Conservation (phyloP, 306 rosid species). For the Oemleria cerasiformis region DNA sequence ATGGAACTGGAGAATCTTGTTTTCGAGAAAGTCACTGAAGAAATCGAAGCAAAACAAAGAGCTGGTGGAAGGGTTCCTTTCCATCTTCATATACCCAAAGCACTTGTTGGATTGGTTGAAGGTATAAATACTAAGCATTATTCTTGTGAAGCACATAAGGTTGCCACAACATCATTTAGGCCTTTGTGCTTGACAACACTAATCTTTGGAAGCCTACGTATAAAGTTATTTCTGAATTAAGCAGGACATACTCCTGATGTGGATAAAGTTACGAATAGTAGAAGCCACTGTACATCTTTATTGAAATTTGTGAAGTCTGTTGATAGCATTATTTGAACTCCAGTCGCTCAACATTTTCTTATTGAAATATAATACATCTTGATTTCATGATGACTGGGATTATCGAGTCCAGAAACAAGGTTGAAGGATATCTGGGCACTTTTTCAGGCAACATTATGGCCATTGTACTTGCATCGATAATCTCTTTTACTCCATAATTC, state of each 20-base stretch:
- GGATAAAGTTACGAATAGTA: not conserved
- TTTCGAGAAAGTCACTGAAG: constrained; percentile 81
- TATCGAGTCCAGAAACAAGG: not conserved
- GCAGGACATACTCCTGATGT: constrained; percentile 1
- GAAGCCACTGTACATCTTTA: not conserved
- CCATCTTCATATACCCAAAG: constrained; percentile 75
- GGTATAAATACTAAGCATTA: constrained; percentile 42
- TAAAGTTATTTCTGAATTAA: not conserved
- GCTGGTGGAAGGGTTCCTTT: constrained; percentile 62
- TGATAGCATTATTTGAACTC: not conserved
- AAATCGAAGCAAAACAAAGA: constrained; percentile 79
- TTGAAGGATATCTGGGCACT: not conserved
- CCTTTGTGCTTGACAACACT: constrained; percentile 2
- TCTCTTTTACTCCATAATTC: not conserved
- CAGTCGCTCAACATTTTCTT: not conserved
- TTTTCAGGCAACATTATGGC: not conserved
- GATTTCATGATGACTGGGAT: not conserved
- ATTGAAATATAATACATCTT: not conserved
- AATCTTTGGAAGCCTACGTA: not conserved
- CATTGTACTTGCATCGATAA: not conserved
- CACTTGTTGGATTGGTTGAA: constrained; percentile 74
- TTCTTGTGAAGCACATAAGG: not conserved
- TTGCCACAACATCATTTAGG: not conserved
- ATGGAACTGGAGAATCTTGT: constrained; percentile 93
- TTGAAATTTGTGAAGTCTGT: not conserved